phyloP scores from a whole-genome alignment of 306 rosid genomes.

The Medicago ruthenica region DNA sequence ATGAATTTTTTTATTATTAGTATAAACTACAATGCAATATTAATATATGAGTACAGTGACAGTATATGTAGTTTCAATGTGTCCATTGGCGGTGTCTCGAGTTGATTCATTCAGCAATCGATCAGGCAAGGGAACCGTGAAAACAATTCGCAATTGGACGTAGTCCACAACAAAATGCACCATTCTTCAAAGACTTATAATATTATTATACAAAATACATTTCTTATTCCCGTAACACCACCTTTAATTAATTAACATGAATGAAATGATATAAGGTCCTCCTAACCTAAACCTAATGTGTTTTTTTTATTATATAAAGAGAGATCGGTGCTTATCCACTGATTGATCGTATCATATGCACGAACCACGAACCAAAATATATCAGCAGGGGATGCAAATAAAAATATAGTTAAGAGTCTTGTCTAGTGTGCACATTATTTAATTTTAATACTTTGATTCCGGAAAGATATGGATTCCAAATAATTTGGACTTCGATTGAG shows the following conservation, averaged over 20 bases:
- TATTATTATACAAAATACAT: not conserved
- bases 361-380: slow-evolving; percentile 34
- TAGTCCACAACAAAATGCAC: not conserved
- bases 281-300: slow-evolving; percentile 37
- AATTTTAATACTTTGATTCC: not conserved
- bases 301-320: slow-evolving; percentile 32
- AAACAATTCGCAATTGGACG: not conserved
- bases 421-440: not conserved
- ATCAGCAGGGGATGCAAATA: not conserved
- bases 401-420: not conserved
- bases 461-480: not conserved
- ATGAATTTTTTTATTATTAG: not conserved
- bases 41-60: not conserved
- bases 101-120: not conserved
- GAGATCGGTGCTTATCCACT: slow-evolving; percentile 45
- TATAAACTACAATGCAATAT: not conserved
- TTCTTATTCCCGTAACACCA: slow-evolving; percentile 26
- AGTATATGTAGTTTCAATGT: not conserved
- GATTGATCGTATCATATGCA: slow-evolving; percentile 44
- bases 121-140: not conserved
- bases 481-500: not conserved
- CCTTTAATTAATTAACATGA: not conserved
- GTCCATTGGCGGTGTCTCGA: not conserved
- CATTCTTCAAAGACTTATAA: slow-evolving; percentile 11
- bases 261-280: slow-evolving; percentile 23